phyloP scores from a whole-genome alignment of 1,139 yeast species.

The Yamadazyma friedrichii region DNA sequence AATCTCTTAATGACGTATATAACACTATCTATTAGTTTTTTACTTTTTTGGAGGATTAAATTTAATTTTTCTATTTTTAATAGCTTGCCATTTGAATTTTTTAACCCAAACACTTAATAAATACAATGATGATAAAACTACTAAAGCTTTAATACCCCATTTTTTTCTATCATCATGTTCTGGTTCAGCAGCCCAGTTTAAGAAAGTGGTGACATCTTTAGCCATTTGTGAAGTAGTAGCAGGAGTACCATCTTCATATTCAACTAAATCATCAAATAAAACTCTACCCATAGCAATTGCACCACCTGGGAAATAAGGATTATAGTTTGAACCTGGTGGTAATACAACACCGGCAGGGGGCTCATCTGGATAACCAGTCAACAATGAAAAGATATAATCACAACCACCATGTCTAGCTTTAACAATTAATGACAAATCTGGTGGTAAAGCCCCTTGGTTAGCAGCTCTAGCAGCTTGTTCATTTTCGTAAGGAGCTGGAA shows the following conservation, averaged over 20 bases:
- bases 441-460: slow-evolving; percentile 98
- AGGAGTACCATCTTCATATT: slow-evolving; percentile 98
- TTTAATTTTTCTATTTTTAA: slow-evolving; percentile 92
- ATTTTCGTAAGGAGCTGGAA: slow-evolving; percentile 94
- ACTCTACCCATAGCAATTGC: slow-evolving; percentile 99
- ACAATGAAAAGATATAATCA: slow-evolving; percentile 90
- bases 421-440: slow-evolving; percentile 94
- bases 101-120: slow-evolving; percentile 87
- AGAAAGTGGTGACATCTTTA: slow-evolving; percentile 92
- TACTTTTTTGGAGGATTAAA: slow-evolving; percentile 75
- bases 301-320: slow-evolving; percentile 99
- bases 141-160: slow-evolving; percentile 90
- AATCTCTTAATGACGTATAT: slow-evolving; percentile 6
- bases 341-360: slow-evolving; percentile 96
- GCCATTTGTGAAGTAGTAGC: slow-evolving; percentile 99
- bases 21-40: slow-evolving; percentile 8
- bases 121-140: slow-evolving; percentile 77
- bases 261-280: slow-evolving; percentile 93
- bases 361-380: slow-evolving; percentile 98
- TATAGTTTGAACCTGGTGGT: slow-evolving; percentile 94
- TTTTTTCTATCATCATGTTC: slow-evolving; percentile 98
- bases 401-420: slow-evolving; percentile 99
- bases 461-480: slow-evolving; percentile 99
- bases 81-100: slow-evolving; percentile 97
- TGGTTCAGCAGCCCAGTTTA: slow-evolving; percentile 98